Evolutionary conservation across 176 grass and related monocot genomes (phyloP), one percentile per base, ranked within the genome.

Genomic region (Zoysia japonica): DNA sequence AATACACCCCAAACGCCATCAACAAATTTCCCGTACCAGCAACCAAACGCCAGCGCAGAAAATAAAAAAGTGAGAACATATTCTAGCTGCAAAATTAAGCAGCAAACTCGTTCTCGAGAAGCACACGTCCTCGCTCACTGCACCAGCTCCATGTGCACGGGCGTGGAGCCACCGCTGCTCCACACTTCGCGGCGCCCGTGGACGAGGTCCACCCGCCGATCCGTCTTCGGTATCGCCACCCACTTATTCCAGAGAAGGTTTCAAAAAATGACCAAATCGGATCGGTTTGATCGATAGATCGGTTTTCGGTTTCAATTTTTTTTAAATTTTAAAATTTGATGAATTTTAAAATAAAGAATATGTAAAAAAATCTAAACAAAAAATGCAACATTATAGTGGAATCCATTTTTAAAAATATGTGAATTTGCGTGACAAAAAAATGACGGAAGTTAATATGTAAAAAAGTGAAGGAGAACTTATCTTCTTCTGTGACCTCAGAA

Each of bases 211-310:
- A 80, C 51, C 61, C 55, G 2, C 65, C 44, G 11, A 84, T 60
- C 67, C 80, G 42, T 37, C 87, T 65, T 62, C 81, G 82, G 67
- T 47, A 74, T 55, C 89, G 85, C 74, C 84, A 77, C 77, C 76
- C 71, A 68, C 80, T 53, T 66, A 83, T 87, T 75, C 69, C 71
- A 28, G 28, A 0, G 0, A 28, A 28, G 28, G 28, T 28, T 28
- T n/a, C n/a, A n/a, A n/a, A n/a, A n/a, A n/a, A n/a, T n/a, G n/a
- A n/a, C n/a, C n/a, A n/a, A n/a, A n/a, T n/a, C n/a, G n/a, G n/a
- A n/a, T n/a, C n/a, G 28, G 28, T 28, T 28, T 28, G 28, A 28
- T 0, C 0, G 0, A 0, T 28, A 28, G 28, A 28, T 28, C 28
- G 0, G 28, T 28, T 28, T 28, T 28, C 0, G 0, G 28, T 28